A percentile compares a stretch with the other conserved stretches of the same genome.
phyloP scores from a whole-genome alignment of 768 basidiomycete species.

The Dentipellis sp. region DNA sequence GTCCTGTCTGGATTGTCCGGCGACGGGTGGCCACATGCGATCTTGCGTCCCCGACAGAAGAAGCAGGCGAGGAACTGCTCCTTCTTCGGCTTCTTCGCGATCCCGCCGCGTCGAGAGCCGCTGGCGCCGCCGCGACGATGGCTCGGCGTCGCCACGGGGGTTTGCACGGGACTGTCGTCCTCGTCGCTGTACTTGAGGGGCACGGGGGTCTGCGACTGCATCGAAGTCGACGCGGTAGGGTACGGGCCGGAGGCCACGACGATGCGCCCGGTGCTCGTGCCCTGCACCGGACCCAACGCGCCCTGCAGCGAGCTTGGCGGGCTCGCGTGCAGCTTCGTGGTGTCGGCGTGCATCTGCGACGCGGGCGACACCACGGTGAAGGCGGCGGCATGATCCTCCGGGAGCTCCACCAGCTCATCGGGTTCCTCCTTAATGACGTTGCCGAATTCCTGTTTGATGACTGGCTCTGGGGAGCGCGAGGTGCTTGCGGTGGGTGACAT shows the following conservation, averaged over 20 bases:
- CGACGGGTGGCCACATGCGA: conserved; percentile 26
- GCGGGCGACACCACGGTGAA: not conserved
- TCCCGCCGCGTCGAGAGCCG: not conserved
- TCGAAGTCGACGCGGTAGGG: not conserved
- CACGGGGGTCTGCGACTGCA: not conserved
- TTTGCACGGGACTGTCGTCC: not conserved
- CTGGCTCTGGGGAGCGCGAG: too few species aligned
- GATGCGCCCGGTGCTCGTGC: not conserved
- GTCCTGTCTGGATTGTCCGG: conserved; percentile 22
- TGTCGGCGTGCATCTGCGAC: not conserved
- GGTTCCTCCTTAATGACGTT: too few species aligned
- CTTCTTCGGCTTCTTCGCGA: conserved; percentile 21
- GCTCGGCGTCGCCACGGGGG: not conserved
- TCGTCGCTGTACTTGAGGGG: not conserved
- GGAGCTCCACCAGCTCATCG: too few species aligned
- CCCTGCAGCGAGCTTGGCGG: not conserved
- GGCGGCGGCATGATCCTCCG: not conserved
- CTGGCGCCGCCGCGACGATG: not conserved
- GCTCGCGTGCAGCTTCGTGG: not conserved
- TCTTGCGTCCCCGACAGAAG: conserved; percentile 32
- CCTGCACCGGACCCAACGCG: not conserved
- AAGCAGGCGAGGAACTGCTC: conserved; percentile 29
- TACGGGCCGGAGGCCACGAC: not conserved
- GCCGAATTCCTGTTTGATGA: too few species aligned
- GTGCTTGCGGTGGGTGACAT: too few species aligned